Conservation (phyloP, 179 eudicot species). For the Nepenthes alata region DNA sequence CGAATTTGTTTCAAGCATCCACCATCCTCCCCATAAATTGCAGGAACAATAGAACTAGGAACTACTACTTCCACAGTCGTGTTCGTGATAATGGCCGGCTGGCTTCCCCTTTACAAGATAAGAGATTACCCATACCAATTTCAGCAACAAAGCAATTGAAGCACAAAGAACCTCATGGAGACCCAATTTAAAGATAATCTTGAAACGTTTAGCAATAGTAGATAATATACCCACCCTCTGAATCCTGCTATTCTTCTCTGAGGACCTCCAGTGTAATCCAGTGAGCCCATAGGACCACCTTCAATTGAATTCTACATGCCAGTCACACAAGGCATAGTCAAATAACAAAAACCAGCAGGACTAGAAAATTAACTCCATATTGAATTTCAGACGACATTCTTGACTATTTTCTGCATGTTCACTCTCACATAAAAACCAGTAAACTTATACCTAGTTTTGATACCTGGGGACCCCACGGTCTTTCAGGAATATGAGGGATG, state of each 20-base stretch:
- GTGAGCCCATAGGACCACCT: slow-evolving; percentile 53
- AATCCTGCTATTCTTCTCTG: slow-evolving; percentile 60
- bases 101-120: slow-evolving; percentile 45
- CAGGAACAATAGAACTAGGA: slow-evolving; percentile 74
- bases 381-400: not conserved
- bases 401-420: not conserved
- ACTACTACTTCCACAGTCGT: slow-evolving; percentile 87
- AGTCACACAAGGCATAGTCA: slow-evolving; percentile 5
- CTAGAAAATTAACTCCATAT: not conserved
- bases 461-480: slow-evolving; percentile 88
- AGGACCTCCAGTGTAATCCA: slow-evolving; percentile 55
- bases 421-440: not conserved
- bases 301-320: slow-evolving; percentile 38
- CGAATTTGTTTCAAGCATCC: slow-evolving; percentile 82
- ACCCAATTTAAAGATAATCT: not conserved
- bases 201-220: not conserved
- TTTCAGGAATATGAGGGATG: slow-evolving; percentile 52
- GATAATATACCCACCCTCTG: slow-evolving; percentile 49
- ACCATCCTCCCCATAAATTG: slow-evolving; percentile 85
- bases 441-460: not conserved
- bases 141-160: slow-evolving; percentile 8
- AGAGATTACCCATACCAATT: slow-evolving; percentile 3
- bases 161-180: not conserved
- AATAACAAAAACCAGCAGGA: slow-evolving; percentile 3
- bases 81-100: slow-evolving; percentile 62